These are phyloP conservation scores for Ophioceras dolichostomum DNA, from an alignment of 2,329 filamentous ascomycete genomes.

Conservation along the genomic window DNA sequence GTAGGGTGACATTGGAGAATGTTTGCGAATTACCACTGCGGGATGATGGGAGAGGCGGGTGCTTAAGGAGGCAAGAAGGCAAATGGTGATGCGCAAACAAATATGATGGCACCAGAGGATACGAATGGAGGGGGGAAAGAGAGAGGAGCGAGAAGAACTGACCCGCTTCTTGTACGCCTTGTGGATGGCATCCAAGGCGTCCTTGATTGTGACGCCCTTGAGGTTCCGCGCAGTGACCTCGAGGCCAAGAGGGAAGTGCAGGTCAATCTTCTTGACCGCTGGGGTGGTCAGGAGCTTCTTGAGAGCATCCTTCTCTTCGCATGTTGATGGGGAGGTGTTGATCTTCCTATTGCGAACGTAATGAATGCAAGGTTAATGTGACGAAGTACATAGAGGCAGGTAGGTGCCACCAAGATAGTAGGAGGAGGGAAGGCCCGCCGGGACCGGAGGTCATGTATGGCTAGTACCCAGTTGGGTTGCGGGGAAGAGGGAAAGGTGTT, in stretches of 20 bases:
- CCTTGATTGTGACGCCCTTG: slow-evolving; percentile 94
- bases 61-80: too few species aligned
- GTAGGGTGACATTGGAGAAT: too few species aligned
- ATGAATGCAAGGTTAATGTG: background rate
- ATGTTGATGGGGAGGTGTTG: slow-evolving; percentile 65
- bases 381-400: slow-evolving; percentile 1
- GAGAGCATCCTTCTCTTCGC: slow-evolving; percentile 77
- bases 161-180: slow-evolving; percentile 97
- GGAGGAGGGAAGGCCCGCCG: too few species aligned
- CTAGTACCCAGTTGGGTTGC: too few species aligned
- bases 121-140: background rate
- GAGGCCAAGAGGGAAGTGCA: slow-evolving; percentile 80
- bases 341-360: slow-evolving; percentile 57
- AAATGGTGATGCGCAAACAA: too few species aligned
- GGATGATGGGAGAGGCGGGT: too few species aligned
- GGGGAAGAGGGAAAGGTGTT: too few species aligned
- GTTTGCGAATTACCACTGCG: too few species aligned
- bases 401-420: background rate
- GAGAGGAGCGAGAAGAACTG: slow-evolving; percentile 18
- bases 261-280: slow-evolving; percentile 85
- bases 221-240: slow-evolving; percentile 83
- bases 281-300: slow-evolving; percentile 72
- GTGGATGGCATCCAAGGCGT: slow-evolving; percentile 88
- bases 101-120: background rate
- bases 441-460: too few species aligned